A percentile compares a stretch with the other conserved stretches of the same genome.
These are phyloP conservation scores for Aspergillus flavus DNA, from an alignment of 2,329 filamentous ascomycete genomes.

Conservation along the genomic window DNA sequence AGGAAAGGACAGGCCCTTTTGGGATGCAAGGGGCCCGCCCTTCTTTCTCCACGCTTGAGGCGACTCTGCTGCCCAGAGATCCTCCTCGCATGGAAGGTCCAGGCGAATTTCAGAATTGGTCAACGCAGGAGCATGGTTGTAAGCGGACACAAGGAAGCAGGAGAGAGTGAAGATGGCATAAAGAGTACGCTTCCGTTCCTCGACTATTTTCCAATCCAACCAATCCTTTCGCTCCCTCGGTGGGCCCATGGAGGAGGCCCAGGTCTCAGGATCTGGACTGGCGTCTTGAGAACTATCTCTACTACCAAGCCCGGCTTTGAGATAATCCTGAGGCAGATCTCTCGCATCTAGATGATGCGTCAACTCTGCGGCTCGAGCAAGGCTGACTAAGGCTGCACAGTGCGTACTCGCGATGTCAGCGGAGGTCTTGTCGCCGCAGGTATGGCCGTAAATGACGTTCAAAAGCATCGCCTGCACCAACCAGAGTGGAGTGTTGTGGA, in stretches of 20 bases:
- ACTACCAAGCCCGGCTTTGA: slow-evolving; percentile 57
- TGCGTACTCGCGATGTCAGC: slow-evolving; percentile 92
- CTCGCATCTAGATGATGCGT: slow-evolving; percentile 50
- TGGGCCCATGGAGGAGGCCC: slow-evolving; percentile 39
- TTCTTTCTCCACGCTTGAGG: slow-evolving; percentile 78
- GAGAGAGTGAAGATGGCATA: slow-evolving; percentile 91
- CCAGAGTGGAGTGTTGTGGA: slow-evolving; percentile 83
- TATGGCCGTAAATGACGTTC: slow-evolving; percentile 94
- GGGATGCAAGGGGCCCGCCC: slow-evolving; percentile 72
- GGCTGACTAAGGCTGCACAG: slow-evolving; percentile 84
- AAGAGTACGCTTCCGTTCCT: slow-evolving; percentile 91
- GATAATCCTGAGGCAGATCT: slow-evolving; percentile 40
- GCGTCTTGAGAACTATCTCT: slow-evolving; percentile 41
- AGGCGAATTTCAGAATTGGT: slow-evolving; percentile 92
- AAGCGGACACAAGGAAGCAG: slow-evolving; percentile 85
- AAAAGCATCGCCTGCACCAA: slow-evolving; percentile 95
- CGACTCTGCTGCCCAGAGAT: slow-evolving; percentile 82
- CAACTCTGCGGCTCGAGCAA: slow-evolving; percentile 86
- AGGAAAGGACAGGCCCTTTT: slow-evolving; percentile 76
- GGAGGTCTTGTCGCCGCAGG: slow-evolving; percentile 86
- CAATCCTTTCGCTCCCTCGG: slow-evolving; percentile 61
- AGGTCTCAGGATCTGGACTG: slow-evolving; percentile 32
- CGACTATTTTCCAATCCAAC: slow-evolving; percentile 83
- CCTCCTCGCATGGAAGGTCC: slow-evolving; percentile 89
- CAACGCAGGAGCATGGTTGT: slow-evolving; percentile 87